Conservation (phyloP, 805 yeast genomes). For the Hyphopichia homilentoma region DNA sequence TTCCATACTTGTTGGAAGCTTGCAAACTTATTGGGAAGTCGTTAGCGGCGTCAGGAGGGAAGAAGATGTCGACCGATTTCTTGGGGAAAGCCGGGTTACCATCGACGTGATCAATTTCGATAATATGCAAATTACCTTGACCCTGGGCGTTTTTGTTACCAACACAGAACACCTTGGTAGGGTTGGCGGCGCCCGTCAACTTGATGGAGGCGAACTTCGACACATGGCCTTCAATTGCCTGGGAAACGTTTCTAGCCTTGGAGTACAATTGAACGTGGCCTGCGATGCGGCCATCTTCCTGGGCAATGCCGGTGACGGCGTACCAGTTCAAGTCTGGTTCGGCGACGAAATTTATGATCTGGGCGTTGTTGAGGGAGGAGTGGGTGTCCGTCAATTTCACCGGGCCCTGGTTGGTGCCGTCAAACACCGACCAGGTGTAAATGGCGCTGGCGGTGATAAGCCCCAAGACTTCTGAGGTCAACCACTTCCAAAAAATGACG, state of each 20-base stretch:
- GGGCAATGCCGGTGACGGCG: slow-evolving; percentile 92
- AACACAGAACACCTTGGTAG: slow-evolving; percentile 86
- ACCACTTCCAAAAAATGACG: slow-evolving; percentile 95
- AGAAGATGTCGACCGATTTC: slow-evolving; percentile 87
- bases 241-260: slow-evolving; percentile 85
- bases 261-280: slow-evolving; percentile 95
- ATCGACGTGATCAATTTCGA: slow-evolving; percentile 93
- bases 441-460: slow-evolving; percentile 75
- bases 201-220: slow-evolving; percentile 78
- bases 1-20: slow-evolving; percentile 80
- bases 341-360: slow-evolving; percentile 85
- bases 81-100: slow-evolving; percentile 81
- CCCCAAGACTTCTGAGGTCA: slow-evolving; percentile 68
- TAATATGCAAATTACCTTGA: slow-evolving; percentile 75
- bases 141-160: slow-evolving; percentile 82
- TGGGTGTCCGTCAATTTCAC: slow-evolving; percentile 78
- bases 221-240: slow-evolving; percentile 97
- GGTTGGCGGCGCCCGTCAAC: slow-evolving; percentile 66
- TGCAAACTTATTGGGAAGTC: slow-evolving; percentile 96
- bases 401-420: slow-evolving; percentile 78
- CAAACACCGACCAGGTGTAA: slow-evolving; percentile 80
- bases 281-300: slow-evolving; percentile 88
- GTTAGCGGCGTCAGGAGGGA: slow-evolving; percentile 93
- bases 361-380: slow-evolving; percentile 70
- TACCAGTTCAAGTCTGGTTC: slow-evolving; percentile 85